phyloP scores from a whole-genome alignment of 192 early-diverging fungal genomes.

The Umbelopsis isabellina region DNA sequence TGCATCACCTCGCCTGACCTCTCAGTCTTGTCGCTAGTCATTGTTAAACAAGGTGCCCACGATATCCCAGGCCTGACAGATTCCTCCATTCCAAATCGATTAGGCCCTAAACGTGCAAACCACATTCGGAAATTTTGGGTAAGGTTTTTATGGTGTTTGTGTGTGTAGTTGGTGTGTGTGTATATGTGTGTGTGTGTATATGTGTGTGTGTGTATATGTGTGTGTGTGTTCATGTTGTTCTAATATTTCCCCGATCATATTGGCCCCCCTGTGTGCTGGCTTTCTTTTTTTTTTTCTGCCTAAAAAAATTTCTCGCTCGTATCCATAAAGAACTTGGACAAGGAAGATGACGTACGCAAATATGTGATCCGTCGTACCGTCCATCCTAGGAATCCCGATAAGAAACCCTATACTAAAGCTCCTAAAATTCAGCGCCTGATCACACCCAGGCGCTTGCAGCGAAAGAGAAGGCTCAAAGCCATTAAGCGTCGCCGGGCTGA shows the following conservation, averaged over 20 bases:
- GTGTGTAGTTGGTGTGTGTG: background rate
- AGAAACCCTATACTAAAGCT: conserved; percentile 92
- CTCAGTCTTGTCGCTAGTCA: conserved; percentile 86
- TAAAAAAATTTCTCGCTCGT: background rate
- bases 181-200: too few species aligned
- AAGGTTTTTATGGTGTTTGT: conserved; percentile 1
- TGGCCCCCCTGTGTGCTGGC: too few species aligned
- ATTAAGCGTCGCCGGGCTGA: conserved; percentile 80
- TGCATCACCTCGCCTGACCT: conserved; percentile 95
- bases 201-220: too few species aligned
- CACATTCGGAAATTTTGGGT: conserved; percentile 98
- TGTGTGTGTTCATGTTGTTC: too few species aligned
- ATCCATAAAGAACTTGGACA: conserved; percentile 72
- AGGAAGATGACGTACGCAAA: conserved; percentile 98
- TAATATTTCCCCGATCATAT: too few species aligned
- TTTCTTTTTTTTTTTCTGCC: too few species aligned
- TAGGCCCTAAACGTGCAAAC: conserved; percentile 96
- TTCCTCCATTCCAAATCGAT: conserved; percentile 87
- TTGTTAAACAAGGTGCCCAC: conserved; percentile 94
- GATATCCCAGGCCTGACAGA: conserved; percentile 96
- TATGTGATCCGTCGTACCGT: conserved; percentile 98
- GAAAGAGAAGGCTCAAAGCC: conserved; percentile 84
- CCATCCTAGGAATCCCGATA: conserved; percentile 79
- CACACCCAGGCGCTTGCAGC: conserved; percentile 92
- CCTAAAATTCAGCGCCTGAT: conserved; percentile 96